Conservation (phyloP, 2,329 filamentous ascomycete genomes). For the Hawksworthiomyces lignivorus region DNA sequence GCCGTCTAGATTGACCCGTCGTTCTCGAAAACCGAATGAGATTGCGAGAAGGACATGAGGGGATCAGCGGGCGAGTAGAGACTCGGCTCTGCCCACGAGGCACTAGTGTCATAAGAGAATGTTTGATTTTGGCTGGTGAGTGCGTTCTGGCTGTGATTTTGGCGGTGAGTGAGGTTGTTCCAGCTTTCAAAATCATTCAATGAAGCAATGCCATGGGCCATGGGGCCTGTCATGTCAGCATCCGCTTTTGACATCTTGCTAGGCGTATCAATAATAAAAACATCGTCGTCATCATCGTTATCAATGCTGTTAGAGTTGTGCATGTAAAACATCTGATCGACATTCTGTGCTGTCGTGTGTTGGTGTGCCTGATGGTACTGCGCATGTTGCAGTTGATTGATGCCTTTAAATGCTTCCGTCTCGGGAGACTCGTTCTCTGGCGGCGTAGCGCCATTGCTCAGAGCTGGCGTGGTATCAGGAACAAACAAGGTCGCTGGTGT, state of each 20-base stretch:
- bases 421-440: conserved; percentile 7
- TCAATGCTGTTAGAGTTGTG: conserved; percentile 19
- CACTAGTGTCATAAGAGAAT: conserved; percentile 10
- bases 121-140: no score
- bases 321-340: no score
- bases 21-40: conserved; percentile 9
- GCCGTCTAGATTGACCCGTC: conserved; percentile 10
- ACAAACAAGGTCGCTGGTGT: conserved; percentile 6
- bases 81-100: conserved; percentile 8
- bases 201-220: no score
- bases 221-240: background rate
- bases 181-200: background rate
- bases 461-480: conserved; percentile 8
- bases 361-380: conserved; percentile 17
- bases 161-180: background rate
- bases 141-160: background rate
- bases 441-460: conserved; percentile 11
- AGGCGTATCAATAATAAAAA: conserved; percentile 28
- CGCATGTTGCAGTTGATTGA: conserved; percentile 15
- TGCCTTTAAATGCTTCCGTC: conserved; percentile 16
- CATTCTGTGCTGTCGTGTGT: no score
- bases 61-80: conserved; percentile 4
- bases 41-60: conserved; percentile 2
- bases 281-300: conserved; percentile 20
- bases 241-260: conserved; percentile 23